phyloP scores from a whole-genome alignment of 1,139 yeast species.

The Yarrowia galli region DNA sequence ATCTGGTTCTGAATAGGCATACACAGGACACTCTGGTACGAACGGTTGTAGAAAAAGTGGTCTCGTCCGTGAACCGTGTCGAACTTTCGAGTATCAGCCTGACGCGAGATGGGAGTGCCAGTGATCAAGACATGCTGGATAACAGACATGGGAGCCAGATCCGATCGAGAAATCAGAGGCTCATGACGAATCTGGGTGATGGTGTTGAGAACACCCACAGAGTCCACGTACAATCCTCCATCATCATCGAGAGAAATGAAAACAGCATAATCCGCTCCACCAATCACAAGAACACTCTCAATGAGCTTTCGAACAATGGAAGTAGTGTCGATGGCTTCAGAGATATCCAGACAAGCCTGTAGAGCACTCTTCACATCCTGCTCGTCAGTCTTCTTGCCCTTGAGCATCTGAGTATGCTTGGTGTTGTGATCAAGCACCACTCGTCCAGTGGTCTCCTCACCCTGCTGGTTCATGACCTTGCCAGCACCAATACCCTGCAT shows the following conservation, averaged over 20 bases:
- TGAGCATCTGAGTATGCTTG: constrained; percentile 33
- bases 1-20: constrained; percentile 58
- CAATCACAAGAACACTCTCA: constrained; percentile 54
- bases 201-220: constrained; percentile 56
- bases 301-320: constrained; percentile 55
- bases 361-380: constrained; percentile 47
- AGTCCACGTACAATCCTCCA: constrained; percentile 54
- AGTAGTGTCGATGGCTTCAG: constrained; percentile 57
- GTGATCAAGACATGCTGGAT: constrained; percentile 55
- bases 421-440: constrained; percentile 25
- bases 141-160: constrained; percentile 58
- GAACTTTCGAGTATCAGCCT: constrained; percentile 54
- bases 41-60: constrained; percentile 54
- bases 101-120: constrained; percentile 54
- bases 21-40: constrained; percentile 55
- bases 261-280: constrained; percentile 59
- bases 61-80: constrained; percentile 54
- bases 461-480: constrained; percentile 28
- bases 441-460: constrained; percentile 18
- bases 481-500: constrained; percentile 39
- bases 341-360: constrained; percentile 59
- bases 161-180: constrained; percentile 55
- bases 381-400: constrained; percentile 33
- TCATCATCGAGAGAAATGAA: constrained; percentile 53
- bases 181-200: constrained; percentile 54